Evolutionary conservation across 305 asterid species (phyloP), one percentile per base, ranked within the genome.

Genomic region (Fraxinus ornus): DNA sequence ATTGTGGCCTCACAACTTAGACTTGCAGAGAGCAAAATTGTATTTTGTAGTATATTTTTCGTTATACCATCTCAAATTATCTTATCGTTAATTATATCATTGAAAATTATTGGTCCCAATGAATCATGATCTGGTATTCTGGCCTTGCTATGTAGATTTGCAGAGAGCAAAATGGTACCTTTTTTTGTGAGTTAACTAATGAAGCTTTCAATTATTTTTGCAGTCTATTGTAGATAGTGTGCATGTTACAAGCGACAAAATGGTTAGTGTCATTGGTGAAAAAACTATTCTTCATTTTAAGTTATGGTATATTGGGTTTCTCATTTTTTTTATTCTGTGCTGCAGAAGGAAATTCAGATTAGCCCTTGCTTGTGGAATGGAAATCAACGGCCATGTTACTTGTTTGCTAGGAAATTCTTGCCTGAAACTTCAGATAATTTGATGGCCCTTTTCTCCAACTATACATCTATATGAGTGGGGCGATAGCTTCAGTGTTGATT

Each of bases 171-270:
- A 49, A 15, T 49, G 62, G 62, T 49, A 49, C 30, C 62, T 15
- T 17, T 49, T 3, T 49, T 49, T 49, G 7, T 49, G 62, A 36
- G 33, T 24, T 9, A 2, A 33, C 68, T 78, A 80, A 79, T 49
- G 19, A 21, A 22, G 37, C 35, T 12, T 19, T 83, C 49, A 47
- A 55, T 35, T 84, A 21, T 75, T 36, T 60, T 66, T 91, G 89
- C 97, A 96, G 99, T 92, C 97, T 49, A 87, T 96, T 81, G 44
- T 87, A 33, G 98, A 96, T 44, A 93, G 94, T 77, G 90, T 90
- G 79, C 99, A 95, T 74, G 94, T 95, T 77, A 94, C 98, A 52
- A 95, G 99, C 74, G 95, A 90, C 1, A 91, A 82, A 86, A 86
- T 28, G 97, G 99, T 95, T 76, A 66, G 92, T 78, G 80, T 80